Base-by-base conservation (phyloP, 768 basidiomycete genomes). In the Filobasidium floriforme region DNA sequence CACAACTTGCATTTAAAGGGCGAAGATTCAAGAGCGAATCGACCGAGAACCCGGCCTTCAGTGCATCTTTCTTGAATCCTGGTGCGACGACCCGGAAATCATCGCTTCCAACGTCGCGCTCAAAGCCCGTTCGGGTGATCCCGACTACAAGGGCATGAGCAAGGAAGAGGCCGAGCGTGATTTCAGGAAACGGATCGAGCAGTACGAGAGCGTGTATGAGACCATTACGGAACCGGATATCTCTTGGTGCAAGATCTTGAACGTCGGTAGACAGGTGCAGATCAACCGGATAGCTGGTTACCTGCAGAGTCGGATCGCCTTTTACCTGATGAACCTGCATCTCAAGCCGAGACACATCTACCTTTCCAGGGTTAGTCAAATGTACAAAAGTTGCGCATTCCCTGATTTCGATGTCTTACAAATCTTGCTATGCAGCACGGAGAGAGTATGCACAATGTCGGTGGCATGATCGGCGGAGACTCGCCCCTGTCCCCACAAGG, bases 401-500 rank as follows among this genome's bases (percentile, higher is more conserved):
- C n/a, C n/a, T n/a, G n/a, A 4, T n/a, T 60, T 43, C 51, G 19
- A 67, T 46, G 22, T 18, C n/a, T 18, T 59, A 11, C 32, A 9
- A 37, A 37, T 37, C 9, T 41, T 5, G 6, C 24, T 18, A 26
- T 62, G 55, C 76, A 97, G 93, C 96, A 99, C 73, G 96, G 96
- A 14, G 96, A 99, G 79, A 96, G 92, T 73, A 89, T 92, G 79
- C 97, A 85, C 80, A 99, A 99, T 73, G 85, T 99, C 5, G 87
- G 90, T 71, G 94, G 94, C 12, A 90, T 92, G 80, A 96, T 99
- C 67, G 96, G 96, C 26, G 96, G 96, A n/a, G 96, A 99, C 76
- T 90, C 96, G 0, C 78, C 86, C 19, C 81, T 99, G 54, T 97
- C 93, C 0, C 82, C 84, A 37, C 85, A 87, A 65, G 96, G 96